These are phyloP conservation scores for Kwoniella europaea DNA, from an alignment of 768 basidiomycete genomes.

Conservation along the genomic window DNA sequence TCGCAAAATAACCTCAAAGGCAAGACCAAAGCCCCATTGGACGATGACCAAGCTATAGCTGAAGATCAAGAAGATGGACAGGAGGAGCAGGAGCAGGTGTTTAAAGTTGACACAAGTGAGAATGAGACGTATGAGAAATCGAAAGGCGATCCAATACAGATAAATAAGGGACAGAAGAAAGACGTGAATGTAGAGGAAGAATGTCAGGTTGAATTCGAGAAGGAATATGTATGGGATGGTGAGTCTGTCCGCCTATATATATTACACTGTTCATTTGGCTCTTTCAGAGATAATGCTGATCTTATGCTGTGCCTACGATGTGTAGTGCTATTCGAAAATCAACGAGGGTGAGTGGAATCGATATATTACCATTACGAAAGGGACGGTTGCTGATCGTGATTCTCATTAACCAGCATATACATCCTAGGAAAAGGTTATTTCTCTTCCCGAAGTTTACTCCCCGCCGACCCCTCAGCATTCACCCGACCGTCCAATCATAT, in stretches of 20 bases:
- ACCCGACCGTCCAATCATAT: slow-evolving; percentile 40
- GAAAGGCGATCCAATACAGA: slow-evolving; percentile 23
- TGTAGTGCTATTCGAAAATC: slow-evolving; percentile 52
- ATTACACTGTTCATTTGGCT: neutral
- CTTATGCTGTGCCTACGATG: too few species aligned
- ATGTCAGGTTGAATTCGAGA: neutral
- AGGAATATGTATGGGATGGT: slow-evolving; percentile 53
- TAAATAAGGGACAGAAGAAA: slow-evolving; percentile 18
- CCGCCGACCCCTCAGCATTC: slow-evolving; percentile 47
- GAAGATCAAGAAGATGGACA: slow-evolving; percentile 20
- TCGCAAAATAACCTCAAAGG: slow-evolving; percentile 1
- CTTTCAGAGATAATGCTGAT: neutral
- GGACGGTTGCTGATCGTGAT: neutral
- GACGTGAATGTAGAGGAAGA: slow-evolving; percentile 23
- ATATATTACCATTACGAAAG: neutral
- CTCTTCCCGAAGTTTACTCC: slow-evolving; percentile 41
- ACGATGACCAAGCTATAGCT: slow-evolving; percentile 21
- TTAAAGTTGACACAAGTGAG: slow-evolving; percentile 21
- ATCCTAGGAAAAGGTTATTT: slow-evolving; percentile 51
- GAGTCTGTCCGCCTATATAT: slow-evolving; percentile 5
- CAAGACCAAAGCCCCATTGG: slow-evolving; percentile 7
- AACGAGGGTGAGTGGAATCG: slow-evolving; percentile 37
- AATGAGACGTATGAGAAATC: slow-evolving; percentile 22
- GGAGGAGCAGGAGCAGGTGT: slow-evolving; percentile 20
- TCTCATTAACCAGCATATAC: slow-evolving; percentile 31